Conservation (phyloP, 768 basidiomycete genomes). For the Tylopilus felleus region DNA sequence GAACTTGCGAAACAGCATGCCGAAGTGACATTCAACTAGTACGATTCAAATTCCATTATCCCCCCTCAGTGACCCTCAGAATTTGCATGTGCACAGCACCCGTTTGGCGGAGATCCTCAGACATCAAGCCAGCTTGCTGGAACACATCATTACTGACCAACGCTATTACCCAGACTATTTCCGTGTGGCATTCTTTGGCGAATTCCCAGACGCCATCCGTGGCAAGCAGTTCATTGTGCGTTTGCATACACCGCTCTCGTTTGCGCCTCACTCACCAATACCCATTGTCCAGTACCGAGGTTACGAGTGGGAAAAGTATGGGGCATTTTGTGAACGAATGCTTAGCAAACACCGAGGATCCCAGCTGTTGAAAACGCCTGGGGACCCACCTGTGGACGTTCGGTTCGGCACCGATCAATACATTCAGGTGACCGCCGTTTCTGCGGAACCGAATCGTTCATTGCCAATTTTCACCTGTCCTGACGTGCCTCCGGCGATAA, state of each 20-base stretch:
- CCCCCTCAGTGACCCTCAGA: neutral
- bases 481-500: conserved; percentile 75
- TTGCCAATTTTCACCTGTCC: conserved; percentile 80
- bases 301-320: conserved; percentile 92
- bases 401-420: conserved; percentile 77
- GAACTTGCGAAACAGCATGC: conserved; percentile 88
- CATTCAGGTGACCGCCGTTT: conserved; percentile 85
- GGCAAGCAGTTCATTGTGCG: conserved; percentile 89
- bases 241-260: neutral
- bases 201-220: conserved; percentile 79
- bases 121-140: conserved; percentile 83
- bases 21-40: conserved; percentile 90
- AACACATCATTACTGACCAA: conserved; percentile 80
- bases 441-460: conserved; percentile 78
- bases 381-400: conserved; percentile 79
- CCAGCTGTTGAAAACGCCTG: conserved; percentile 65
- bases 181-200: conserved; percentile 90
- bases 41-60: conserved; percentile 25
- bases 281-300: conserved; percentile 71
- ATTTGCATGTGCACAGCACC: conserved; percentile 42
- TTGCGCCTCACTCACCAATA: neutral
- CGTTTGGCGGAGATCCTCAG: conserved; percentile 82
- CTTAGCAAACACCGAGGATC: conserved; percentile 87
- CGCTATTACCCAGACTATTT: conserved; percentile 92
- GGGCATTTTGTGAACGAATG: conserved; percentile 87